Conservation (phyloP, 495 filamentous ascomycete species). For the Trypethelium eluteriae region DNA sequence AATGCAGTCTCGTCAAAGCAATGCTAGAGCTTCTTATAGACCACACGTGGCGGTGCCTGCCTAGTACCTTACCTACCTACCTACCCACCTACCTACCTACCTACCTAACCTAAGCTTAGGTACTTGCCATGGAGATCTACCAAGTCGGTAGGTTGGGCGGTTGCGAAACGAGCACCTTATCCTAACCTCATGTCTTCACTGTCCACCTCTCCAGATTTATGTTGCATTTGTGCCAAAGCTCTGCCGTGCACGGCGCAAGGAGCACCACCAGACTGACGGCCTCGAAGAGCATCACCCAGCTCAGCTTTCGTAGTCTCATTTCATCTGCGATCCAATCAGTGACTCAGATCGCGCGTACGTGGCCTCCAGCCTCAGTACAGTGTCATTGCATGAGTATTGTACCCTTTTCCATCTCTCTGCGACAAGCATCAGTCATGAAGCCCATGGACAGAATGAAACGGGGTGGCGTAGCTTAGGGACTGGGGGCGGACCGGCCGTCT, state of each 20-base stretch:
- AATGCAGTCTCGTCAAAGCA: background rate
- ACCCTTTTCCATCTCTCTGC: conserved; percentile 4
- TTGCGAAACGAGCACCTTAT: conserved; percentile 8
- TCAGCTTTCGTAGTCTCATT: conserved; percentile 2
- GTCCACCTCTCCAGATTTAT: background rate
- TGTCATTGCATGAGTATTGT: conserved; percentile 3
- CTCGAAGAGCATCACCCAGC: background rate
- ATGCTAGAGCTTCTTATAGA: background rate
- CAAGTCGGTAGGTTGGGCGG: background rate
- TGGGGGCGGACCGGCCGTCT: background rate
- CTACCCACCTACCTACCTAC: no score
- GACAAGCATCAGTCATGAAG: conserved; percentile 2
- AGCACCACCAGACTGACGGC: background rate
- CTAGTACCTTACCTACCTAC: background rate
- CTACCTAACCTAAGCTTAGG: no score
- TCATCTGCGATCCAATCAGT: background rate
- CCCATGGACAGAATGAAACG: conserved; percentile 3
- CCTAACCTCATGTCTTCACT: conserved; percentile 8
- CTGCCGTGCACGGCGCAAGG: conserved; percentile 1
- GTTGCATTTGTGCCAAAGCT: background rate
- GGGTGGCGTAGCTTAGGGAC: background rate
- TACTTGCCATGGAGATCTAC: no score
- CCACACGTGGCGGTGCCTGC: conserved; percentile 6
- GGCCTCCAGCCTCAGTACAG: conserved; percentile 3
- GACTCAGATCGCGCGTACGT: background rate